phyloP scores from a whole-genome alignment of 1,139 yeast genomes.

The Pichia terricola region DNA sequence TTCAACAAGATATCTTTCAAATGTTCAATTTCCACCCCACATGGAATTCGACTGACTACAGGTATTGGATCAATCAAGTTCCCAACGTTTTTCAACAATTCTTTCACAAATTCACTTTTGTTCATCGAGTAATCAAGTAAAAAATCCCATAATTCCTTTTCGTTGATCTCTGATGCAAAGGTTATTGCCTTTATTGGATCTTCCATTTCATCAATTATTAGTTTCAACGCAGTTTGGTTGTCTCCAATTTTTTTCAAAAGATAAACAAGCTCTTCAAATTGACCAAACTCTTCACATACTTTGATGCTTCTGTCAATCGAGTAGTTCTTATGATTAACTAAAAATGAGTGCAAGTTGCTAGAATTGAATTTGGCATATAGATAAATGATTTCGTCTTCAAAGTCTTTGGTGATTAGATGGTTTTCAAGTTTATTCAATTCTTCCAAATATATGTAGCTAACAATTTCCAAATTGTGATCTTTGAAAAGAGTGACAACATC shows the following conservation, averaged over 20 bases:
- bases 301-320: slow-evolving; percentile 60
- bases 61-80: slow-evolving; percentile 60
- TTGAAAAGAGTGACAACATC: slow-evolving; percentile 40
- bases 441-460: slow-evolving; percentile 55
- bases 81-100: slow-evolving; percentile 62
- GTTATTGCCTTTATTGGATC: slow-evolving; percentile 77
- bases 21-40: slow-evolving; percentile 52
- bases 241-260: slow-evolving; percentile 80
- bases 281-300: slow-evolving; percentile 46
- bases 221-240: slow-evolving; percentile 58
- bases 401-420: slow-evolving; percentile 35
- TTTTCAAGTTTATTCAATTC: slow-evolving; percentile 46
- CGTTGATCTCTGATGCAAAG: slow-evolving; percentile 68
- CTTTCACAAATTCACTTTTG: slow-evolving; percentile 65
- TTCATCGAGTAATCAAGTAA: slow-evolving; percentile 62
- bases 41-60: slow-evolving; percentile 58
- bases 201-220: slow-evolving; percentile 66
- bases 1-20: slow-evolving; percentile 51
- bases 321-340: slow-evolving; percentile 46
- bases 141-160: slow-evolving; percentile 69
- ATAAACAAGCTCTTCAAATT: slow-evolving; percentile 66
- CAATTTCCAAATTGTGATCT: slow-evolving; percentile 35
- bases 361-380: slow-evolving; percentile 58
- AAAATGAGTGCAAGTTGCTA: slow-evolving; percentile 42
- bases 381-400: slow-evolving; percentile 57